Percentiles rank a stretch among this genome's conserved stretches.
These are phyloP conservation scores for Mesotaenium endlicherianum DNA, from an alignment of 139 green algal species.

Conservation along the genomic window DNA sequence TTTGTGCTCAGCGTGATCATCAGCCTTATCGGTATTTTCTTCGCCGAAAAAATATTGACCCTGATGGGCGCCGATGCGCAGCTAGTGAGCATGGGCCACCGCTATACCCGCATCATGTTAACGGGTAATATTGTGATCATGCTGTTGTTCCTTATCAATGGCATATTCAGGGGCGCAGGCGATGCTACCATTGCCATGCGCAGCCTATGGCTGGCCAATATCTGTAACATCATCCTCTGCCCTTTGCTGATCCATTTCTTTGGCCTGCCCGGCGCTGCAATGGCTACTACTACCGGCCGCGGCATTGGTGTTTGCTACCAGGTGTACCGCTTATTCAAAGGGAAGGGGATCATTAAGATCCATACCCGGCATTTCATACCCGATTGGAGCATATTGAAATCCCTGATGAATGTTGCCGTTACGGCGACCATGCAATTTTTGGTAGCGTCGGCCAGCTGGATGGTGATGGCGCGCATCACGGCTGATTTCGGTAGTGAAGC, in stretches of 20 bases:
- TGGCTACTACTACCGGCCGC: background rate
- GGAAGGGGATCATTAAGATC: background rate
- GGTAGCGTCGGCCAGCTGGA: background rate
- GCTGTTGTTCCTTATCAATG: background rate
- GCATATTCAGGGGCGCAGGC: background rate
- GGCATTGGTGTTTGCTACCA: background rate
- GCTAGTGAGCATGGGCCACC: too few species aligned
- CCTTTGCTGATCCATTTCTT: background rate
- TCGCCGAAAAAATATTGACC: background rate
- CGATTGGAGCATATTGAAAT: background rate
- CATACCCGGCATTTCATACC: background rate
- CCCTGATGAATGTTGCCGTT: background rate
- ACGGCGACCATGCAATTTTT: background rate
- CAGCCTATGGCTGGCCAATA: background rate
- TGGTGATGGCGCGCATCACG: background rate
- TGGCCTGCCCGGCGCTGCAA: background rate
- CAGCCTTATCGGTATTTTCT: background rate
- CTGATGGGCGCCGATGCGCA: background rate
- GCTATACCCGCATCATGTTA: background rate
- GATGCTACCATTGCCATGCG: background rate
- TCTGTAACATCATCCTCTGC: background rate
- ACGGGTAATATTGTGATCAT: background rate
- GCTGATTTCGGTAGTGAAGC: background rate
- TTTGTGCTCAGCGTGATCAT: background rate
- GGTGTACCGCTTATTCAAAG: background rate